Evolutionary conservation across 805 yeast species (phyloP).

Genomic region (Dipodascopsis uninucleata): DNA sequence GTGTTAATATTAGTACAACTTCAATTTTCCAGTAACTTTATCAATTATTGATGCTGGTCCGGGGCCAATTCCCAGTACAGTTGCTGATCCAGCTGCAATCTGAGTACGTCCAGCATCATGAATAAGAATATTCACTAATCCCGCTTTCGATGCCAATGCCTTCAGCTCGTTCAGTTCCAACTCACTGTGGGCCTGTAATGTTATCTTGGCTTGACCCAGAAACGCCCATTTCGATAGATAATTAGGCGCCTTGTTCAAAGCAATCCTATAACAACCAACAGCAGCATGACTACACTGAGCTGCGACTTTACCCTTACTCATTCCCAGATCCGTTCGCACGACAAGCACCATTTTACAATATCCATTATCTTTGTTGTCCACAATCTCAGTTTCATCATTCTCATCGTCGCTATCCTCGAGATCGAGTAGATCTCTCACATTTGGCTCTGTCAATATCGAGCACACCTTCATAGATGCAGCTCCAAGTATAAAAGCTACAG

Average conservation of each 20-base stretch:
- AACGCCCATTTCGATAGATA: conserved; percentile 72
- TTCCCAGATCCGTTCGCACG: conserved; percentile 81
- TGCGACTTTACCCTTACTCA: conserved; percentile 94
- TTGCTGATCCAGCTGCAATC: conserved; percentile 91
- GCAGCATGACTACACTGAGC: conserved; percentile 99
- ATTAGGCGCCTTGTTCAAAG: conserved; percentile 55
- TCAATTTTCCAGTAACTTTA: conserved; percentile 73
- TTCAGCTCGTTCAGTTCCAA: conserved; percentile 68
- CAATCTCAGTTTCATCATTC: conserved; percentile 5
- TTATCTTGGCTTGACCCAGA: conserved; percentile 90
- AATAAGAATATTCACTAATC: conserved; percentile 73
- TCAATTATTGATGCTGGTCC: conserved; percentile 80
- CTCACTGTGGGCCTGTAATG: conserved; percentile 63
- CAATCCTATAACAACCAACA: conserved; percentile 68
- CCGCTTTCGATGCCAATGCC: conserved; percentile 75
- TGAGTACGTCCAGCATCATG: conserved; percentile 98
- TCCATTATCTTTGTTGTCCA: conserved; percentile 2
- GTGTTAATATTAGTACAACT: conserved; percentile 65
- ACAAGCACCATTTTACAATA: conserved; percentile 43
- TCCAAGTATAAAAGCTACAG: too few species aligned
- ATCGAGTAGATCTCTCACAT: too few species aligned
- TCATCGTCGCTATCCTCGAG: conserved; percentile 14
- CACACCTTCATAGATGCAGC: too few species aligned
- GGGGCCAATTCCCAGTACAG: conserved; percentile 96
- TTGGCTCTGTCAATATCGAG: too few species aligned